Evolutionary conservation across 2,329 filamentous ascomycete species (phyloP).

Genomic region (Scedosporium boydii): DNA sequence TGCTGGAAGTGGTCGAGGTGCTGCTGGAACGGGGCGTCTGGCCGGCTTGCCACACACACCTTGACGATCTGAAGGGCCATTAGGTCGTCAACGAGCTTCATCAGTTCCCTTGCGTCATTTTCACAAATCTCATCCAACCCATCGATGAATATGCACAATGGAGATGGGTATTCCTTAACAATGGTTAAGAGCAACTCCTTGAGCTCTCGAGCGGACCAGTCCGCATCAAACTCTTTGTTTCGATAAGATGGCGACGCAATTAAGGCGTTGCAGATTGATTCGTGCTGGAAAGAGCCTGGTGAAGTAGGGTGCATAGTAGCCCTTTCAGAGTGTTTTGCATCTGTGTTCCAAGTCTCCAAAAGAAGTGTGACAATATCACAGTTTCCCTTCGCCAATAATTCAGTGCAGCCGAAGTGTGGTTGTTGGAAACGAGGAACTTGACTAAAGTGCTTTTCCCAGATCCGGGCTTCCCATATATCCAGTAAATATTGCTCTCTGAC

Average conservation of each 20-base stretch:
- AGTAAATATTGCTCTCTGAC: conserved; percentile 13
- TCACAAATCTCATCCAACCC: conserved; percentile 10
- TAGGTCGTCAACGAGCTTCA: conserved; percentile 6
- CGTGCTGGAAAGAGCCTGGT: conserved; percentile 9
- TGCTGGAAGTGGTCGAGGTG: background rate
- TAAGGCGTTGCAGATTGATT: background rate
- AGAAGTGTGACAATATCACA: conserved; percentile 16
- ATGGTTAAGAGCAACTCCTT: background rate
- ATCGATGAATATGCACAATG: conserved; percentile 13
- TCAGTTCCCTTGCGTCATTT: background rate
- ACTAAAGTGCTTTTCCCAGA: conserved; percentile 23
- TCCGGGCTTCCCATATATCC: conserved; percentile 21
- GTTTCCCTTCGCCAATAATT: conserved; percentile 11
- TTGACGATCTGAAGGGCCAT: conserved; percentile 7
- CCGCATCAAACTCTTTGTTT: conserved; percentile 5
- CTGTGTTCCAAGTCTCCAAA: conserved; percentile 18
- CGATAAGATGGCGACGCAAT: background rate
- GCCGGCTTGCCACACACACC: conserved; percentile 10
- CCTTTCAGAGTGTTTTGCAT: conserved; percentile 18
- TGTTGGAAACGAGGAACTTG: conserved; percentile 16
- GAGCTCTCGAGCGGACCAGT: conserved; percentile 10
- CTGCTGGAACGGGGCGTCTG: conserved; percentile 1
- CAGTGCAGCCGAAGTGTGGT: conserved; percentile 10
- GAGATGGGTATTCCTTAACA: background rate
- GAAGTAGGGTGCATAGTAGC: conserved; percentile 15